Evolutionary conservation across 2,329 filamentous ascomycete species (phyloP), one percentile per base, ranked within the genome.

Genomic region (Colletotrichum melonis): DNA sequence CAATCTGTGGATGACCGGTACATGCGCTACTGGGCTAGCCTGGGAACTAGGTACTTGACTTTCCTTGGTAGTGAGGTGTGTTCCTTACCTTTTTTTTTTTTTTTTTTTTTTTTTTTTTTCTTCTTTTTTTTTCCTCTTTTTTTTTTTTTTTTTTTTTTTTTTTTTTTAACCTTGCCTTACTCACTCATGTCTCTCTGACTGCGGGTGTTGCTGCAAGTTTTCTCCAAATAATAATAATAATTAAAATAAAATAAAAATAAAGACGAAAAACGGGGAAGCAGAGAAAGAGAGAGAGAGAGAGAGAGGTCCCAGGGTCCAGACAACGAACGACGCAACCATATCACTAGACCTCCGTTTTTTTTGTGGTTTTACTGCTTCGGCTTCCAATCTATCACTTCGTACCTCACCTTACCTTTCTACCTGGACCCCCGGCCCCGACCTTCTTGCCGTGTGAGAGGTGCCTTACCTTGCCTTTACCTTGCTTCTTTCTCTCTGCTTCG

Each of bases 271-370:
- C 69, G 63, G 56, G 63, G 59, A 49, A 62, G 38, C 19, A 63
- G 19, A 60, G 30, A 32, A 9, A 32, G 30, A 28, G 6, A 28
- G 28, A 28, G 28, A 28, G 28, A 28, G 28, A 28, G 28, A 28
- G 59, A 73, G 59, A 73, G 49, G 12, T 16, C 14, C 38, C 14
- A 38, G 42, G 32, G 69, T 66, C 73, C 73, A 73, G 73, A 75
- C 70, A 70, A 70, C 73, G 56, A 60, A 74, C 69, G 73, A 73
- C 73, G 73, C 73, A 74, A 73, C 73, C 73, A 75, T 72, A 73
- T 66, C 66, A 74, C 66, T 73, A 65, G 69, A 69, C 62, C 52
- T 46, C 42, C 42, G 42, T 63, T 63, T 68, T 72, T 59, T 32
- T 46, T 63, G 49, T 30, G 65, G 52, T 30, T 58, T 38, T 65